Base-by-base conservation (phyloP, 192 early-diverging fungal species). In the Dissophora globulifera region DNA sequence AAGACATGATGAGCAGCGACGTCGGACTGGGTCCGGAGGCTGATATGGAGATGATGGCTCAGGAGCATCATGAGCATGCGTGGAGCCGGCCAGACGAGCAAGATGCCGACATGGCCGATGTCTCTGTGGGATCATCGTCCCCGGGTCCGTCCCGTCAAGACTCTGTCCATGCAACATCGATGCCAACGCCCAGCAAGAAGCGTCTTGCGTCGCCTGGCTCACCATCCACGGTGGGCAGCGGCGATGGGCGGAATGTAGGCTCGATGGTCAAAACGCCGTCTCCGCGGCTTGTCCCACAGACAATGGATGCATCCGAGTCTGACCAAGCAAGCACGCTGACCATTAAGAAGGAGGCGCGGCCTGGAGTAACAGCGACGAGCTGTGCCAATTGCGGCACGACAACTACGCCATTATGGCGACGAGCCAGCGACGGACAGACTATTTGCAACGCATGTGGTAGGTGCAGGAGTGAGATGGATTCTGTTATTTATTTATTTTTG, bases 391-490 rank as follows among this genome's bases (percentile, higher is more conserved):
- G 97, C 83, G 74, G 80, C 10, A 96, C 94, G 1, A 96, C 89
- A 12, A 88, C 90, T 19, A 99, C 97, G 13, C 91, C 95, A 4
- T 83, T 99, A 32, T 99, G 97, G 97, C 83, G 97, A 27, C 82
- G 95, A 49, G 89, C 93, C 58, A 86, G 87, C 16, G 85, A 87
- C 42, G 97, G 96, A 59, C 91, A 94, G 50, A 90, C 94, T 17
- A 91, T 99, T 40, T 99, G 97, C 78, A 99, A 99, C 60, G 96
- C 96, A 1, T 99, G 97, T 81, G 97, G 95, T 43, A 84, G 89
- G 67, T 95, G 84, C 23, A 26, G 33, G 25, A 33, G 32, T 33
- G 27, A 38, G 20, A 26, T 8, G 12, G 8, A 23, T n/a, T n/a
- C n/a, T n/a, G n/a, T n/a, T n/a, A n/a, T n/a, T n/a, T n/a, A n/a